Base-by-base conservation (phyloP, 163 green algal genomes). In the Chloromonas sp. region DNA sequence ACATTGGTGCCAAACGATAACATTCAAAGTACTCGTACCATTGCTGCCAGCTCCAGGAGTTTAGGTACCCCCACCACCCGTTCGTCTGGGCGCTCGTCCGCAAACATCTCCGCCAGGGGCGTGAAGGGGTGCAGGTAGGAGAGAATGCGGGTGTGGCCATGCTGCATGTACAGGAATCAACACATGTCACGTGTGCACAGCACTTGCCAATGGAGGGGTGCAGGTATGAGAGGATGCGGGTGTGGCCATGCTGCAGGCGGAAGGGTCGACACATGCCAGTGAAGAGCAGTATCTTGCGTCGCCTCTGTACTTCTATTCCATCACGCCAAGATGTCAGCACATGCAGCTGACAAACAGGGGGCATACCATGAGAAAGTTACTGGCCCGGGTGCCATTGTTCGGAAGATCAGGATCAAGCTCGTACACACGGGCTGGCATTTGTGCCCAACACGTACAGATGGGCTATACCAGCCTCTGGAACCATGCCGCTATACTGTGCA, bases 71-170 rank as follows among this genome's bases (percentile, higher is more conserved):
- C 79, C 1, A 82, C 59, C 8, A 61, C 79, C 1, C 79, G 79
- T 11, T 82, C 79, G 1, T 82, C 79, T 1, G 79, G 79, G 11
- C 59, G 58, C 3, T 82, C 79, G 58, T 8, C 14, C 2, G 2
- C 79, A 71, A 82, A 82, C 3, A 82, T 11, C 1, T 82, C 79
- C 1, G 14, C 79, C 59, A 82, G 79, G 3, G 79, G 2, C 2
- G 79, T 82, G 3, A 82, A 36, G 11, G 79, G 79, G 79, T 82
- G 79, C 79, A 82, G 79, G 59, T 58, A 2, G 11, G 70, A 60
- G 14, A 82, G 79, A 59, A 82, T 5, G 2, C 79, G 79, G 59
- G 59, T 36, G 3, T 82, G 79, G 3, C 15, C 8, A 13, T 15
- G 79, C 79, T 82, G 79, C 79, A 71, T 8, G 71, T 14, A 79